Percentiles rank a stretch among this genome's conserved stretches.
These are phyloP conservation scores for Raffaelea ambrosiae DNA, from an alignment of 2,329 filamentous ascomycete genomes.

Conservation along the genomic window DNA sequence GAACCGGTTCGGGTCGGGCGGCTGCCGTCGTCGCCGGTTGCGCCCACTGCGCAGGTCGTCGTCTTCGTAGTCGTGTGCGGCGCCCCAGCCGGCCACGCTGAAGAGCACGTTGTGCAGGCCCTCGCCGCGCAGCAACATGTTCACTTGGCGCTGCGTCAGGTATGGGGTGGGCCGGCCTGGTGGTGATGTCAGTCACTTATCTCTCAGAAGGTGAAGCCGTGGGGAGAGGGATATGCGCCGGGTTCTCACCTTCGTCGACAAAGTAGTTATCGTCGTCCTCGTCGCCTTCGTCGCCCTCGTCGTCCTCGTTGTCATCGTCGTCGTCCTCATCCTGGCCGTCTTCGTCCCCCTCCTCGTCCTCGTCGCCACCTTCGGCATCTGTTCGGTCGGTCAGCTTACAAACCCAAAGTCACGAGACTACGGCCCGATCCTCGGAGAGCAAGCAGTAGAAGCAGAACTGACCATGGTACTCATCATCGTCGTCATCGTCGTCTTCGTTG, in stretches of 20 bases:
- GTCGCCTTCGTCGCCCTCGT: conserved; percentile 13
- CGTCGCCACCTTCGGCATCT: conserved; percentile 7
- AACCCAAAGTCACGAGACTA: too few relatives aligned
- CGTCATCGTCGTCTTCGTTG: conserved; percentile 13
- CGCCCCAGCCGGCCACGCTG: conserved; percentile 4
- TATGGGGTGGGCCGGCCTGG: conserved; percentile 4
- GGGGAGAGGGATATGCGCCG: too few relatives aligned
- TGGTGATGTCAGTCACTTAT: too few relatives aligned
- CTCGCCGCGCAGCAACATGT: conserved; percentile 16
- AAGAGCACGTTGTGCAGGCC: conserved; percentile 13
- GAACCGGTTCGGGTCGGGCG: conserved; percentile 50
- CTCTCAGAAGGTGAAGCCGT: too few relatives aligned
- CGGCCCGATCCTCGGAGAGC: too few relatives aligned
- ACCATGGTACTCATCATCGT: conserved; percentile 8
- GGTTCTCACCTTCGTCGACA: conserved; percentile 9
- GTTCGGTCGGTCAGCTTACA: neutral
- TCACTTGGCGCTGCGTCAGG: conserved; percentile 15
- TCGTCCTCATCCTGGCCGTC: conserved; percentile 1
- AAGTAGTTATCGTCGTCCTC: conserved; percentile 16
- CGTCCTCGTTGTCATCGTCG: conserved; percentile 16
- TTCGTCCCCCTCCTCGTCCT: neutral
- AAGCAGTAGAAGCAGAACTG: neutral
- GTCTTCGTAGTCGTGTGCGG: conserved; percentile 15
- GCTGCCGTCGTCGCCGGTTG: conserved; percentile 31
- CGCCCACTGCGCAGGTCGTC: conserved; percentile 8